A percentile compares a stretch with the other conserved stretches of the same genome.
Conservation (phyloP, 306 rosid genomes). For the Quercus dentata region DNA sequence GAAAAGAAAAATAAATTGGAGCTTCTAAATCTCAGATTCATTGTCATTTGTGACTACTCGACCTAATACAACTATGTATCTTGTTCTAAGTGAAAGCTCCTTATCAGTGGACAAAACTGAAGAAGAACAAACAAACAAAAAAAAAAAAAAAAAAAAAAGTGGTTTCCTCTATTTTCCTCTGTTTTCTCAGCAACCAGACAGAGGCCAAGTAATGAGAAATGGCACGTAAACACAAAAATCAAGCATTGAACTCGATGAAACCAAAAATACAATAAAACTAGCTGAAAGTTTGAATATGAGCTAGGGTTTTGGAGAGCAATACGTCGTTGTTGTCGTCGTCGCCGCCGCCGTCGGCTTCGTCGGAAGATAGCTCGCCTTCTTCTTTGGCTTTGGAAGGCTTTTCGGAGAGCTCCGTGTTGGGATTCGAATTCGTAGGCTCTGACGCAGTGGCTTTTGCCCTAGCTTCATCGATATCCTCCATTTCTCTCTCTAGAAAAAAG, state of each 20-base stretch:
- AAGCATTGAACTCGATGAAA: neutral
- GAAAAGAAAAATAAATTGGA: neutral
- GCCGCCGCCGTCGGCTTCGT: slow-evolving; percentile 44
- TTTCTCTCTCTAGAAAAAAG: neutral
- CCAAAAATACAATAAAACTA: neutral
- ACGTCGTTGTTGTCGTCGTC: slow-evolving; percentile 45
- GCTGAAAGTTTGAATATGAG: neutral
- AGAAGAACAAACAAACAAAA: neutral
- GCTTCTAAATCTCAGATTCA: neutral
- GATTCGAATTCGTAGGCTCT: slow-evolving; percentile 13
- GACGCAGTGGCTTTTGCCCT: slow-evolving; percentile 20
- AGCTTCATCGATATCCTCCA: slow-evolving; percentile 38
- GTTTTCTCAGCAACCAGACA: slow-evolving; percentile 4
- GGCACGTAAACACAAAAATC: neutral
- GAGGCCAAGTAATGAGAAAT: neutral
- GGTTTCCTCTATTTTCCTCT: neutral
- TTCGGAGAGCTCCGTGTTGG: slow-evolving; percentile 13
- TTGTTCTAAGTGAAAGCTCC: too few species aligned
- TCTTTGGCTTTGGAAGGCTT: slow-evolving; percentile 49
- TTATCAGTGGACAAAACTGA: neutral
- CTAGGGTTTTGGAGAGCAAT: slow-evolving; percentile 28
- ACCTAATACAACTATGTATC: neutral
- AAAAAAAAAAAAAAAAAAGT: too few species aligned
- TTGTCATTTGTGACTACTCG: neutral
- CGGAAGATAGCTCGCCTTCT: slow-evolving; percentile 88